Evolutionary conservation across 2,329 filamentous ascomycete genomes (phyloP).

Genomic region (Cytospora piceae): DNA sequence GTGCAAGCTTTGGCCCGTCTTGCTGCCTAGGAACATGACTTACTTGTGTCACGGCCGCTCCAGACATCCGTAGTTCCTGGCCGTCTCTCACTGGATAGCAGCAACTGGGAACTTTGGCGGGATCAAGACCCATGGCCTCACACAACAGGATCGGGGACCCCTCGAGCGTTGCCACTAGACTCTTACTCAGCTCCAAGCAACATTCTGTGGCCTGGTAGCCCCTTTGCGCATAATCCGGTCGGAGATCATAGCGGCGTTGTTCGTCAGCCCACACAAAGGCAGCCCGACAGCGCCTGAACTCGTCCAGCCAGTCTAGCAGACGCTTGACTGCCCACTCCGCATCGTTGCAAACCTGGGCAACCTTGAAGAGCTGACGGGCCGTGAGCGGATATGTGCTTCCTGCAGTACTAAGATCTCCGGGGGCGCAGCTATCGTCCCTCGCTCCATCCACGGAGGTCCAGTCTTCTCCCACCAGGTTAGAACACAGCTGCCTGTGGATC

Average conservation of each 20-base stretch:
- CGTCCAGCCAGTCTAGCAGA: not conserved
- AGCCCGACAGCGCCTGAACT: not conserved
- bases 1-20: not conserved
- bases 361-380: not conserved
- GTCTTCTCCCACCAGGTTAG: not conserved
- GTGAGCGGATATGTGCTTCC: constrained; percentile 11
- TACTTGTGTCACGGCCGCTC: not conserved
- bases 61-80: not conserved
- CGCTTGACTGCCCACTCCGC: not conserved
- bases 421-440: not conserved
- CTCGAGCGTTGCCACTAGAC: not conserved
- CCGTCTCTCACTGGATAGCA: not conserved
- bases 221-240: no score
- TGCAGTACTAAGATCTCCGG: not conserved
- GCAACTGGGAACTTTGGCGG: not conserved
- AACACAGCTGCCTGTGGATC: not conserved
- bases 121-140: not conserved
- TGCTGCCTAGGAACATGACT: not conserved
- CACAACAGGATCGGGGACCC: not conserved
- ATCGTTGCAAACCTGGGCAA: constrained; percentile 9
- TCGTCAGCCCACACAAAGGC: not conserved
- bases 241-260: no score
- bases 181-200: not conserved
- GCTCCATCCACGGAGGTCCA: no score
- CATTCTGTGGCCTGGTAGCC: not conserved